Base-by-base conservation (phyloP, 192 early-diverging fungal genomes). In the Backusella circina region DNA sequence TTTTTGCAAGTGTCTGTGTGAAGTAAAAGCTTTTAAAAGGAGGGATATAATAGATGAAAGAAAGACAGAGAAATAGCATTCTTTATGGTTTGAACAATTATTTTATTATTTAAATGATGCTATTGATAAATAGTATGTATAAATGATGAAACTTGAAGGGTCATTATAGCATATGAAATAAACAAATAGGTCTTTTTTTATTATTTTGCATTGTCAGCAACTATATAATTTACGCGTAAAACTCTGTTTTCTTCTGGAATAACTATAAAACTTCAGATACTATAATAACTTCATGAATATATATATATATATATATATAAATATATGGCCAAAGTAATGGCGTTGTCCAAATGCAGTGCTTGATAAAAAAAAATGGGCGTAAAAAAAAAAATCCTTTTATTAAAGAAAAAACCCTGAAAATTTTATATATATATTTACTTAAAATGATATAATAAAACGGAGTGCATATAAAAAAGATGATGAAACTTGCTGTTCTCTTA, bases 381-480 rank as follows among this genome's bases (percentile, higher is more conserved):
- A 61, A 61, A 10, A 21, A 10, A 21, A 28, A 28, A 12, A 21
- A 7, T 61, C 26, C 23, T 28, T 61, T 61, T 61, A 28, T 28
- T 61, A 61, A 61, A 61, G 26, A 28, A 61, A 28, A 61, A 61
- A 26, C 54, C 54, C 23, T 61, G 54, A 61, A 61, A 61, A 61
- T 4, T 61, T 28, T 61, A 28, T 57, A 51, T 51, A 21, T 51
- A 23, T 6, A 3, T 57, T 61, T n/a, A n/a, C n/a, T 61, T 47
- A n/a, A 47, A 47, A 61, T 61, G 23, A 61, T 61, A 61, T 57
- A 57, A 57, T 57, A 57, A 57, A 61, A 61, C 9, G 54, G 54
- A 13, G 54, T 28, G 26, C 21, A 61, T 28, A 30, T 28, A 61
- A 57, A 23, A 26, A 1, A 57, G 7, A 57, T 23, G 51, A 54